These are phyloP conservation scores for Ceratocystis ficicola DNA, from an alignment of 2,329 filamentous ascomycete species.

Conservation along the genomic window DNA sequence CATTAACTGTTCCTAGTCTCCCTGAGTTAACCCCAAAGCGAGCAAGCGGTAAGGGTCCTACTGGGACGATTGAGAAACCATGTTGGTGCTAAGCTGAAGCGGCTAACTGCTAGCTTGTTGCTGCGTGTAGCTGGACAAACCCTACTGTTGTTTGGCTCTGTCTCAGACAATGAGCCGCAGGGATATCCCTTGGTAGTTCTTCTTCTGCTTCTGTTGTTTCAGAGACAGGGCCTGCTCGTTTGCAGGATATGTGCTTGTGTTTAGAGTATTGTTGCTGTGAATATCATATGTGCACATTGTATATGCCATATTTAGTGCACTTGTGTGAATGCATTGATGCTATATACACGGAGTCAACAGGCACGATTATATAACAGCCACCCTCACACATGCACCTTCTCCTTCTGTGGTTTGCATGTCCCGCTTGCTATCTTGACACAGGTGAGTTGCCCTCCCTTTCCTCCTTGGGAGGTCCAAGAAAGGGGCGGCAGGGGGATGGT, in stretches of 20 bases:
- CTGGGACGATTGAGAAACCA: neutral
- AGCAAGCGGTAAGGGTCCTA: slow-evolving; percentile 2
- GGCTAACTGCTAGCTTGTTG: neutral
- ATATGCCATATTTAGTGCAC: too few relatives aligned
- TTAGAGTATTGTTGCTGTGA: too few relatives aligned
- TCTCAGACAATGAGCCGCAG: neutral
- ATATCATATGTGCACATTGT: too few relatives aligned
- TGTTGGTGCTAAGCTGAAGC: neutral
- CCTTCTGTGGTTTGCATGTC: neutral
- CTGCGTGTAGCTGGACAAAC: neutral
- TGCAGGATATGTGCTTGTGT: neutral
- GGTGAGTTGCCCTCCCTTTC: neutral
- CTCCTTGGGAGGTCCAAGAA: neutral
- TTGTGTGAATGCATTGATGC: neutral
- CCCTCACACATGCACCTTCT: neutral
- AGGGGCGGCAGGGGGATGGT: neutral
- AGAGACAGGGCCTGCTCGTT: neutral
- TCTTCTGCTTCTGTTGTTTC: neutral
- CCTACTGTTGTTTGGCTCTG: neutral
- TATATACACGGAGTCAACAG: neutral
- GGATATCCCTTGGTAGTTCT: neutral
- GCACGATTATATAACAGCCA: neutral
- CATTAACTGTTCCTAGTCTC: slow-evolving; percentile 12
- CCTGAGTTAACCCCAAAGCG: slow-evolving; percentile 2
- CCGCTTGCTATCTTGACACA: neutral